These are phyloP conservation scores for Galerina sulciceps DNA, from an alignment of 768 basidiomycete species.

Conservation along the genomic window DNA sequence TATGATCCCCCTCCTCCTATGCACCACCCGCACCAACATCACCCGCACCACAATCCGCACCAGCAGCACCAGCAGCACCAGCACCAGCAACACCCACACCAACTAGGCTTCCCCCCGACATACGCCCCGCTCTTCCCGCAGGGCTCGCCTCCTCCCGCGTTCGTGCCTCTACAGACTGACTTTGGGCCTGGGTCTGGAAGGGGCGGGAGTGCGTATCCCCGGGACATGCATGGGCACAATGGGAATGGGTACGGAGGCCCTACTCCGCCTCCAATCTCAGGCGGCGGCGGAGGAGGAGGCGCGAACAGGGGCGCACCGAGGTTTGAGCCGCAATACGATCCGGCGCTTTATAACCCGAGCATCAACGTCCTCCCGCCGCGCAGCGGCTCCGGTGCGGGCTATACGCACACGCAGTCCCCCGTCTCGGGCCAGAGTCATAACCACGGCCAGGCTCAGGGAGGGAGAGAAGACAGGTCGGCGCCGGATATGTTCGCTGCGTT, in stretches of 20 bases:
- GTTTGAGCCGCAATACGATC: slow-evolving; percentile 2
- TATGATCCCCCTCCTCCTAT: neutral
- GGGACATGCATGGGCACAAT: neutral
- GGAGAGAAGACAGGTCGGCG: no score
- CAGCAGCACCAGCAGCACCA: neutral
- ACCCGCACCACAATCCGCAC: neutral
- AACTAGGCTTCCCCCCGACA: neutral
- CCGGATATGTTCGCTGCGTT: slow-evolving; percentile 32
- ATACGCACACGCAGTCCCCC: neutral
- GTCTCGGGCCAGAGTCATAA: neutral
- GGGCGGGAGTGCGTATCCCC: no score
- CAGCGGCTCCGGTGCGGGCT: neutral
- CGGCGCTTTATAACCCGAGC: neutral
- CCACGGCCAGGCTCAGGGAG: no score
- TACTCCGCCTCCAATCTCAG: no score
- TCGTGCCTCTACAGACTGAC: slow-evolving; percentile 13
- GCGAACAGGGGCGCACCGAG: no score
- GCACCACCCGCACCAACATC: neutral
- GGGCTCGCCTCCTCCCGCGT: slow-evolving; percentile 15
- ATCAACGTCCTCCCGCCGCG: neutral
- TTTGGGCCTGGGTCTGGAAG: neutral
- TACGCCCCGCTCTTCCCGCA: slow-evolving; percentile 22
- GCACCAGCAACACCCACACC: neutral
- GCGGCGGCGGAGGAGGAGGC: no score
- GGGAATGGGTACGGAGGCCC: no score